Percentiles rank a stretch among this genome's conserved stretches.
Conservation (phyloP, 2,329 filamentous ascomycete genomes). For the Macrophomina phaseolina region DNA sequence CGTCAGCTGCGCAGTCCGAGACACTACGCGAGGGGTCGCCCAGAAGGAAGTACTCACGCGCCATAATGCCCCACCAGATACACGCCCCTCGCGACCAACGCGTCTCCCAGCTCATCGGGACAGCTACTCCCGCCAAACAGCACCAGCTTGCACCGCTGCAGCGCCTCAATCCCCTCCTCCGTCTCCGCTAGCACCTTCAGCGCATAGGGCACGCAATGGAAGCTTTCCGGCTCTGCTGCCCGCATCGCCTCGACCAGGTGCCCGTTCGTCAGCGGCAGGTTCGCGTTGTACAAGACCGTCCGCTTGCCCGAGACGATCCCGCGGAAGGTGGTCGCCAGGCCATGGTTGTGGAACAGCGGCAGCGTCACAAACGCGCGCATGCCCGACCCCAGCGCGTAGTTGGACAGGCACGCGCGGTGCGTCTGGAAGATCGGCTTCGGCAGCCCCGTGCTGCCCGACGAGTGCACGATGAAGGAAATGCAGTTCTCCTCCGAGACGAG, state of each 20-base stretch:
- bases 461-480: conserved; percentile 49
- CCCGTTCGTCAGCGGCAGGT: conserved; percentile 60
- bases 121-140: conserved; percentile 64
- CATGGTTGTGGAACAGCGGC: conserved; percentile 31
- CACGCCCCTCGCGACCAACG: conserved; percentile 59
- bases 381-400: conserved; percentile 24
- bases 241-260: conserved; percentile 55
- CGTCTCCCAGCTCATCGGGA: conserved; percentile 64
- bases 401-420: conserved; percentile 55
- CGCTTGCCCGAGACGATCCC: conserved; percentile 49
- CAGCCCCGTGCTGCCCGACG: conserved; percentile 64
- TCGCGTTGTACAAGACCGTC: conserved; percentile 61
- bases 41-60: conserved; percentile 46
- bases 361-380: conserved; percentile 24
- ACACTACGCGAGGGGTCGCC: not conserved
- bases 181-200: conserved; percentile 68
- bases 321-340: conserved; percentile 28
- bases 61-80: conserved; percentile 64
- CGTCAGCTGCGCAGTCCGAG: no score
- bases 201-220: conserved; percentile 68
- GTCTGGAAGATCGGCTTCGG: conserved; percentile 68
- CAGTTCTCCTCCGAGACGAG: conserved; percentile 37
- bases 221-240: conserved; percentile 53
- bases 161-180: conserved; percentile 56
- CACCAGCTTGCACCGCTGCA: conserved; percentile 58